Conservation (phyloP, 2,329 filamentous ascomycete genomes). For the Rugonectria rugulosa region DNA sequence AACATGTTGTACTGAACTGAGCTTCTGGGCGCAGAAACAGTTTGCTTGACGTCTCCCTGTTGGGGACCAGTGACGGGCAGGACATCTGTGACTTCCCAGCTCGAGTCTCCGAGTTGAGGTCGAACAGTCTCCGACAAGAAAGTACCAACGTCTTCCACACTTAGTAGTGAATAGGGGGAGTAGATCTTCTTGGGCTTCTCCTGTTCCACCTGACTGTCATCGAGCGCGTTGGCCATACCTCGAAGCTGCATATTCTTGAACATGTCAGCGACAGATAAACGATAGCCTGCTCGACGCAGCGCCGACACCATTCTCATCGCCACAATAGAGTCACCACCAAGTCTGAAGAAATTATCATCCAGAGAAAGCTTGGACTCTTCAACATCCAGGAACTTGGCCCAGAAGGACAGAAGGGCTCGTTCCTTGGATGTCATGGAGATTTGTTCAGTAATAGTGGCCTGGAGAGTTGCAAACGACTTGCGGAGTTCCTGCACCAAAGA, state of each 20-base stretch:
- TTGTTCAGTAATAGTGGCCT: constrained; percentile 23
- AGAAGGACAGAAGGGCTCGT: constrained; percentile 25
- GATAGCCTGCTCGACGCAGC: constrained; percentile 32
- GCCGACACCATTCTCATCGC: constrained; percentile 40
- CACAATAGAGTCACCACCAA: constrained; percentile 37
- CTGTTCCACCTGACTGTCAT: constrained; percentile 13
- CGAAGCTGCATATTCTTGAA: constrained; percentile 40
- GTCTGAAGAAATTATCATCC: constrained; percentile 41
- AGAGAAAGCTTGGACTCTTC: constrained; percentile 34
- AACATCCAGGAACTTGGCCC: constrained; percentile 31
- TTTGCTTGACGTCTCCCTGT: constrained; percentile 31
- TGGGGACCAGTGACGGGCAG: constrained; percentile 34
- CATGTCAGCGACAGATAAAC: constrained; percentile 37
- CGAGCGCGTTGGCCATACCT: constrained; percentile 31
- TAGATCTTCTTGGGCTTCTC: constrained; percentile 24
- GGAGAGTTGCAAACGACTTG: constrained; percentile 23
- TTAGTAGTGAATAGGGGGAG: constrained; percentile 31
- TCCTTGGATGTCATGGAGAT: constrained; percentile 32
- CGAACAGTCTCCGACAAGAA: constrained; percentile 27
- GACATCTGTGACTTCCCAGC: constrained; percentile 34
- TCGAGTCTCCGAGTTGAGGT: constrained; percentile 26
- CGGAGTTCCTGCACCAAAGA: constrained; percentile 26
- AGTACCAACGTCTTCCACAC: constrained; percentile 19
- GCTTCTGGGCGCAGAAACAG: constrained; percentile 32
- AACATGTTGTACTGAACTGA: constrained; percentile 41